Percentiles rank a stretch among this genome's conserved stretches.
Conservation (phyloP, 495 filamentous ascomycete genomes). For the Endocarpon pusillum region DNA sequence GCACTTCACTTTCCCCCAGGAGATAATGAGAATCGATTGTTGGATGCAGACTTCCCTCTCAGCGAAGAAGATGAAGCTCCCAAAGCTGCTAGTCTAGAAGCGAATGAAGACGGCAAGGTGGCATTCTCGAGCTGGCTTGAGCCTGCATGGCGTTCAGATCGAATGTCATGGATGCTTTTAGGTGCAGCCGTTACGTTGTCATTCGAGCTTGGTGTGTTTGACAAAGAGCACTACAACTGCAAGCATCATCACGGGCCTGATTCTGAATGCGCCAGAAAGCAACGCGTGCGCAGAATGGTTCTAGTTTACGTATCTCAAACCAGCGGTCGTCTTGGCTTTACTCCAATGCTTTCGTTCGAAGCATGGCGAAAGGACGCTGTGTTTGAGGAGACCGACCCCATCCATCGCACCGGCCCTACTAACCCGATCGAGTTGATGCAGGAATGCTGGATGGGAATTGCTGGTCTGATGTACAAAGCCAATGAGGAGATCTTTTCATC, state of each 20-base stretch:
- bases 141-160: slow-evolving; percentile 87
- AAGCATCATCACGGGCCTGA: slow-evolving; percentile 27
- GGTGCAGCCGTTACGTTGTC: slow-evolving; percentile 78
- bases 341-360: slow-evolving; percentile 67
- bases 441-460: slow-evolving; percentile 82
- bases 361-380: slow-evolving; percentile 36
- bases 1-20: slow-evolving; percentile 89
- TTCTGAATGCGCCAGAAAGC: slow-evolving; percentile 57
- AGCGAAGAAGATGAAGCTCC: slow-evolving; percentile 26
- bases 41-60: slow-evolving; percentile 31
- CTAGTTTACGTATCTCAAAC: slow-evolving; percentile 82
- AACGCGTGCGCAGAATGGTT: slow-evolving; percentile 68
- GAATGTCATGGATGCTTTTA: slow-evolving; percentile 97
- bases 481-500: slow-evolving; percentile 75
- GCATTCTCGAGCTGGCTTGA: slow-evolving; percentile 90
- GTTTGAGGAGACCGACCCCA: slow-evolving; percentile 3
- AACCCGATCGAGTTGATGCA: slow-evolving; percentile 42
- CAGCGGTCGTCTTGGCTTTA: slow-evolving; percentile 80
- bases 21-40: slow-evolving; percentile 51
- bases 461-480: slow-evolving; percentile 70
- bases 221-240: slow-evolving; percentile 44
- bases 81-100: slow-evolving; percentile 16
- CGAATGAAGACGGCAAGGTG: slow-evolving; percentile 18
- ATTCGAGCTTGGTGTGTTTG: slow-evolving; percentile 90
- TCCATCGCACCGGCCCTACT: slow-evolving; percentile 14